Percentiles rank a stretch among this genome's conserved stretches.
These are phyloP conservation scores for Suillus weaverae DNA, from an alignment of 768 basidiomycete species.

Conservation along the genomic window DNA sequence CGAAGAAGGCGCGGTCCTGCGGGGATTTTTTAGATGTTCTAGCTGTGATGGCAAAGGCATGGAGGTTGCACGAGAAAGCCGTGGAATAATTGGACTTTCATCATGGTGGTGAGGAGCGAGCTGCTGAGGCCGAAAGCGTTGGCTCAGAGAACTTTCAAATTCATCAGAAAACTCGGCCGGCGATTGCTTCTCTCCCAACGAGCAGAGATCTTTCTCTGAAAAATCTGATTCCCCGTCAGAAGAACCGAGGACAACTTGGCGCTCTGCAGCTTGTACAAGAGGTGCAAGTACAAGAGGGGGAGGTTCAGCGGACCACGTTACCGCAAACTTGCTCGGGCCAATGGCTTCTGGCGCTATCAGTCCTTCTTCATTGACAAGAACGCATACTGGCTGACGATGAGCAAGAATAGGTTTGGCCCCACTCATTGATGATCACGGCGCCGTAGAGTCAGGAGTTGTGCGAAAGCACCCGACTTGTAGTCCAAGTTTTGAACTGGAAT, in stretches of 20 bases:
- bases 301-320: constrained; percentile 56
- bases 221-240: constrained; percentile 53
- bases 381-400: constrained; percentile 48
- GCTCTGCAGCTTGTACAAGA: constrained; percentile 31
- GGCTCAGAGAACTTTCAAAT: constrained; percentile 25
- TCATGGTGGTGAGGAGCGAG: constrained; percentile 19
- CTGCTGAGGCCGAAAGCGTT: constrained; percentile 27
- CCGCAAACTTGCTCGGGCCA: constrained; percentile 55
- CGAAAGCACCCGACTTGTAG: background rate
- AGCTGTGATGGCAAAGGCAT: constrained; percentile 80
- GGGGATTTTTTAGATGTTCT: constrained; percentile 72
- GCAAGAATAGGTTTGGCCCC: constrained; percentile 41
- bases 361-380: constrained; percentile 39
- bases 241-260: constrained; percentile 44
- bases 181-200: constrained; percentile 31
- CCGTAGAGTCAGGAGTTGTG: background rate
- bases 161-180: constrained; percentile 35
- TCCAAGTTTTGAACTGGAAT: background rate
- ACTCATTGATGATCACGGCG: constrained; percentile 23
- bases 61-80: constrained; percentile 76
- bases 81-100: constrained; percentile 39
- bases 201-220: constrained; percentile 44
- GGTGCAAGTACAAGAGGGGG: constrained; percentile 41
- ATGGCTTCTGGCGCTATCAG: constrained; percentile 47
- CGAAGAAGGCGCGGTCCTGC: constrained; percentile 30